Evolutionary conservation across 2,329 filamentous ascomycete genomes (phyloP).

Genomic region (Colletotrichum caudatum): DNA sequence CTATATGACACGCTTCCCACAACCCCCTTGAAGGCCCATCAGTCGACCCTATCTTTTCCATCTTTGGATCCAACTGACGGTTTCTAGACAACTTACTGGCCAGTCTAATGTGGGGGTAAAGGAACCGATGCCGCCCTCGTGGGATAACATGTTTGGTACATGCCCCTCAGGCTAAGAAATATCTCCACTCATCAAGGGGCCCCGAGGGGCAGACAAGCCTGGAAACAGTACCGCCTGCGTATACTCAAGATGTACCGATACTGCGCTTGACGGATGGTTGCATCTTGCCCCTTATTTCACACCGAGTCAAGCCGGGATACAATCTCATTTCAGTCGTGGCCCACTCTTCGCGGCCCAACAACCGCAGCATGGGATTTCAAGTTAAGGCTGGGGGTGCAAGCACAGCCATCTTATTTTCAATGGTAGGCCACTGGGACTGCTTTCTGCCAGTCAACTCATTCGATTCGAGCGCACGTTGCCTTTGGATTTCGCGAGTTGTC

Average conservation of each 20-base stretch:
- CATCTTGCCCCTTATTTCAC: not conserved
- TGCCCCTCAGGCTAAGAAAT: constrained; percentile 6
- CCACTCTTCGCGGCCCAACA: not conserved
- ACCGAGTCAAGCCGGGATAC: not conserved
- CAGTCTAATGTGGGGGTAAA: constrained; percentile 14
- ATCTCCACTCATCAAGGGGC: constrained; percentile 8
- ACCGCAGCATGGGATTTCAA: no score
- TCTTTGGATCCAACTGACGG: constrained; percentile 8
- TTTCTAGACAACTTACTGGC: constrained; percentile 10
- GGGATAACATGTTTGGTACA: constrained; percentile 6
- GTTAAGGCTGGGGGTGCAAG: not conserved
- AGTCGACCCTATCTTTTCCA: not conserved
- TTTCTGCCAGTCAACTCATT: not conserved
- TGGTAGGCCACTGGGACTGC: not conserved
- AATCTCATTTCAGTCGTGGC: no score
- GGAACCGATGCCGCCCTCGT: not conserved
- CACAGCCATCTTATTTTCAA: not conserved
- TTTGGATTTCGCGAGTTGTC: no score
- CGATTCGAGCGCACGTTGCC: not conserved
- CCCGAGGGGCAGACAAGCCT: not conserved
- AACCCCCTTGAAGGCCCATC: not conserved
- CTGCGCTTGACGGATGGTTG: not conserved
- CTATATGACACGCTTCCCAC: constrained; percentile 20
- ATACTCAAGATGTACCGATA: not conserved
- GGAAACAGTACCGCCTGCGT: no score